A percentile compares a stretch with the other conserved stretches of the same genome.
phyloP scores from a whole-genome alignment of 2,329 filamentous ascomycete species.

The Penicillium fuscoglaucum region DNA sequence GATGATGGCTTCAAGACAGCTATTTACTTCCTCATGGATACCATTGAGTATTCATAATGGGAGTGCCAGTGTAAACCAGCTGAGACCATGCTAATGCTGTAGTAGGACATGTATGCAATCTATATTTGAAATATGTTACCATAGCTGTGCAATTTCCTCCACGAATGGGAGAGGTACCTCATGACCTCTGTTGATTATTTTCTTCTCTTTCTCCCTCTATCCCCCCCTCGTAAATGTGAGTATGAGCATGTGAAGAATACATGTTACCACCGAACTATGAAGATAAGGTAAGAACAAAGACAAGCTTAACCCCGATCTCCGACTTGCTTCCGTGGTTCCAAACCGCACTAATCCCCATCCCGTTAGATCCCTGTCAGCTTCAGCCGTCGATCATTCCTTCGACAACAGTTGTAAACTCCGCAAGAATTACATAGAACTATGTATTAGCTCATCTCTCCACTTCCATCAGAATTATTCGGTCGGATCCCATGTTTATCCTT shows the following conservation, averaged over 20 bases:
- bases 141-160: not conserved
- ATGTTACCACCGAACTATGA: too few species aligned
- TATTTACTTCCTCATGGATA: not conserved
- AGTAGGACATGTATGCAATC: not conserved
- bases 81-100: not conserved
- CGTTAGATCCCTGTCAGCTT: constrained; percentile 5
- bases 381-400: not conserved
- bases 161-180: not conserved
- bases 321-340: not conserved
- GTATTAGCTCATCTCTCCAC: not conserved
- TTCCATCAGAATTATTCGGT: not conserved
- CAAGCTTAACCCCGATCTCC: constrained; percentile 10
- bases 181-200: not conserved
- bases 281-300: not conserved
- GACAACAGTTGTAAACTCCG: not conserved
- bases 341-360: not conserved
- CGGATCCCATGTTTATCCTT: not conserved
- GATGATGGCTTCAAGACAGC: not conserved
- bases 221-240: too few species aligned
- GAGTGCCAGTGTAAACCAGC: not conserved
- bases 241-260: too few species aligned
- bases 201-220: too few species aligned
- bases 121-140: not conserved
- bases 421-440: too few species aligned
- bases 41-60: not conserved